Percentiles rank a stretch among this genome's conserved stretches.
These are phyloP conservation scores for Kwoniella mangroviensis DNA, from an alignment of 768 basidiomycete species.

Conservation along the genomic window DNA sequence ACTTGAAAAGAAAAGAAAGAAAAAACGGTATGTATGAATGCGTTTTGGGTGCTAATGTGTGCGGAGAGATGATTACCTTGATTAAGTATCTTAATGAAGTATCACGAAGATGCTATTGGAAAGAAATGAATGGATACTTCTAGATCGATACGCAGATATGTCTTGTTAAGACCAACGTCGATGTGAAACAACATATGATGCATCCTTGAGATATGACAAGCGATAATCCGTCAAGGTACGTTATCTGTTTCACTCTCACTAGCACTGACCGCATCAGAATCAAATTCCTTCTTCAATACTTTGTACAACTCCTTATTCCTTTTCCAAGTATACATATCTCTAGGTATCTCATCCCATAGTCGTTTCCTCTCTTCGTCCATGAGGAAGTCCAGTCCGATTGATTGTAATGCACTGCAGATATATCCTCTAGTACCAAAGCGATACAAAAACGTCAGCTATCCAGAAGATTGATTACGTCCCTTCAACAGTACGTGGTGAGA, in stretches of 20 bases:
- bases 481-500: too few species aligned
- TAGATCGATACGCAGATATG: too few species aligned
- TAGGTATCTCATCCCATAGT: slow-evolving; percentile 21
- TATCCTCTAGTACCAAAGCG: slow-evolving; percentile 18
- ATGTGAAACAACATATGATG: too few species aligned
- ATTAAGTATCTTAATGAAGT: too few species aligned
- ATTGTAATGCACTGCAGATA: slow-evolving; percentile 24
- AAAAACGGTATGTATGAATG: too few species aligned
- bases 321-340: slow-evolving; percentile 15
- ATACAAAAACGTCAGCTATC: not conserved
- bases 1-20: too few species aligned
- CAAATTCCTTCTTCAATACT: slow-evolving; percentile 7
- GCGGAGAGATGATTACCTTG: too few species aligned
- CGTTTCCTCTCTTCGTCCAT: slow-evolving; percentile 14
- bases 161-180: too few species aligned
- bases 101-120: too few species aligned
- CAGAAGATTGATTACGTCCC: not conserved
- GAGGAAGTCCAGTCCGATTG: slow-evolving; percentile 14
- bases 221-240: not conserved
- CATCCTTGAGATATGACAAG: too few species aligned
- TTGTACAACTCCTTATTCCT: slow-evolving; percentile 2
- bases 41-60: too few species aligned
- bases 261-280: not conserved
- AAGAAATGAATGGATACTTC: too few species aligned
- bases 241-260: not conserved